Evolutionary conservation across 495 filamentous ascomycete species (phyloP), one percentile per base, ranked within the genome.

Genomic region (Trichoderma reesei): DNA sequence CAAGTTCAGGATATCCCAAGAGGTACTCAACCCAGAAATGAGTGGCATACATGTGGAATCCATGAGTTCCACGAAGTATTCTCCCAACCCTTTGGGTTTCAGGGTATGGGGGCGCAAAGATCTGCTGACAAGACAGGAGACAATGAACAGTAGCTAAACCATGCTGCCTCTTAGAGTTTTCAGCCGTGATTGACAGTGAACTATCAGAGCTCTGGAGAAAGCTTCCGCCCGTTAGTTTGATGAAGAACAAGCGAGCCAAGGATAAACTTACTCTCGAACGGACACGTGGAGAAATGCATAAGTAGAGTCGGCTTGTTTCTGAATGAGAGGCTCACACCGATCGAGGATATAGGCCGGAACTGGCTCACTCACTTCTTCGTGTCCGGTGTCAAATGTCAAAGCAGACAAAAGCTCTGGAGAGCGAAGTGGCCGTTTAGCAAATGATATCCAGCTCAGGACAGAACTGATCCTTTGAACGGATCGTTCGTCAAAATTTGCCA

Each of bases 381-480:
- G 38, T 16, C 67, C 72, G 3, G 56, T 2, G 26, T 64, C 59
- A 59, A 74, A 74, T 3, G 66, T 33, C 13, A 74, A 34, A 13
- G 72, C 73, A 10, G 72, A 75, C 48, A 46, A 63, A 36, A 74
- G 66, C 62, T 75, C 73, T 6, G 48, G 31, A 39, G 64, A 68
- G 41, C 56, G 37, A 1, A 75, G 65, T 41, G 71, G 73, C 1
- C 73, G 64, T 37, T 70, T 70, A 34, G 72, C 66, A 60, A 72
- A 75, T 9, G 72, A 69, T 33, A 75, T 71, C 72, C 72, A 75
- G 20, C 70, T 69, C 10, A 74, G 41, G 7, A 74, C 69, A 0
- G 61, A 62, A 14, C 59, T 65, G 34, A 74, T n/a, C 7, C 72
- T 66, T 1, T 51, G 42, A 34, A 70, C 46, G 1, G 73, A 74